A percentile compares a stretch with the other conserved stretches of the same genome.
Evolutionary conservation across 2,329 filamentous ascomycete genomes (phyloP).

Genomic region (Penicillium digitatum): DNA sequence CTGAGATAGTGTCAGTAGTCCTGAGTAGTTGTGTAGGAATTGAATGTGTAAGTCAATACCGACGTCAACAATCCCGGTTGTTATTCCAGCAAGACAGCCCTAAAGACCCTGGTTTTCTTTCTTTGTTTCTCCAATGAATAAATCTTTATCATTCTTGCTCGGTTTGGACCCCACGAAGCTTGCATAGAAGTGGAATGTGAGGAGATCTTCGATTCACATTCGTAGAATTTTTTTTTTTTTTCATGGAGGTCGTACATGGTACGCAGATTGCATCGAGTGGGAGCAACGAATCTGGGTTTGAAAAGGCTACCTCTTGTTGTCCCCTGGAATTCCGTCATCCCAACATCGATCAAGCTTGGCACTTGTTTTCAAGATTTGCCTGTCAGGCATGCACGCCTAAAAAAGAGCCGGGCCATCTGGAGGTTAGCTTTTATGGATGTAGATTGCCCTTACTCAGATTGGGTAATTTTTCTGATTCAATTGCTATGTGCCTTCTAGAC

Average conservation of each 20-base stretch:
- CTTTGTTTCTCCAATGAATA: conserved; percentile 18
- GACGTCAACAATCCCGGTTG: conserved; percentile 23
- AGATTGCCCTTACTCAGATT: conserved; percentile 2
- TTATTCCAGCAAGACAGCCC: conserved; percentile 21
- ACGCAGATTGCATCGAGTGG: neutral
- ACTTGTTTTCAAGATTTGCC: neutral
- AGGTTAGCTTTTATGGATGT: neutral
- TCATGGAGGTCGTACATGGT: neutral
- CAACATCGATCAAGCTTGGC: conserved; percentile 3
- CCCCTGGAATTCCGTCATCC: neutral
- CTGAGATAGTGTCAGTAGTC: neutral
- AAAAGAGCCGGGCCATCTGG: conserved; percentile 2
- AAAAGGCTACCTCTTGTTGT: neutral
- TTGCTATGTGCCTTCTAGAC: neutral
- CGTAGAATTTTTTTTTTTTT: neutral
- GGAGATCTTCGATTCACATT: conserved; percentile 1
- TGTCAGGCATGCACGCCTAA: conserved; percentile 1
- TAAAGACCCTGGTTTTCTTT: conserved; percentile 15
- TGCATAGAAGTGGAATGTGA: neutral
- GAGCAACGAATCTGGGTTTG: neutral
- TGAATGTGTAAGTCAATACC: neutral
- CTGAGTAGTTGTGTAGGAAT: too few relatives aligned
- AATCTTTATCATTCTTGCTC: neutral
- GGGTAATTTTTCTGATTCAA: neutral
- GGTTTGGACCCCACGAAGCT: conserved; percentile 1